Evolutionary conservation across 192 early-diverging fungal species (phyloP), one percentile per base, ranked within the genome.

Genomic region (Helicostylum pulchrum): DNA sequence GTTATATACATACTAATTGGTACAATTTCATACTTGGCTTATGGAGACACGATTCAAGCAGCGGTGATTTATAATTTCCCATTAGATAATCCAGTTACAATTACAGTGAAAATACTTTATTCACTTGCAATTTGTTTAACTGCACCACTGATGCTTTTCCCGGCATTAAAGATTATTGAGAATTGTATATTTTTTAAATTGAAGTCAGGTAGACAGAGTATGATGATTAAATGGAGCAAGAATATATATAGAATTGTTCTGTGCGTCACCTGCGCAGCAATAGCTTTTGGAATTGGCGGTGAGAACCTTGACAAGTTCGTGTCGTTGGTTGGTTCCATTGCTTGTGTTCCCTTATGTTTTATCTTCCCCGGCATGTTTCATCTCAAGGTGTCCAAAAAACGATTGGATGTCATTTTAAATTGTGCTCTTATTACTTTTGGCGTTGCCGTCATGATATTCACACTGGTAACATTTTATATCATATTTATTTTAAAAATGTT

Each of bases 281-380:
- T 90, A 19, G 84, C 90, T 17, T 87, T 84, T 65, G 70, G 77
- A 31, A 88, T 91, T 21, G 80, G 80, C 10, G 81, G 84, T 47
- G 69, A 73, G 17, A 85, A 91, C 67, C 75, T 96, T 14, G 92
- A 96, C 74, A 88, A 89, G 66, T 89, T 93, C 72, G 92, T 95
- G 26, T 87, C 82, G 15, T 83, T 95, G 20, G 88, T 96, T 30
- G 92, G 94, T 1, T 90, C 86, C 64, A 80, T 92, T 60, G 86
- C 90, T 0, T 89, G 81, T 44, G 77, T 82, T 23, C 87, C 87
- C 4, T 69, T 89, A 54, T 85, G 82, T 60, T 94, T 94, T 23
- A 87, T 94, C 53, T 96, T 92, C 71, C 94, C 94, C 6, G 80
- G 85, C 53, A 45, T 94, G 71, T 90, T 96, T 76, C 92, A 96